Conservation (phyloP, 768 basidiomycete species). For the Inosperma sp. region DNA sequence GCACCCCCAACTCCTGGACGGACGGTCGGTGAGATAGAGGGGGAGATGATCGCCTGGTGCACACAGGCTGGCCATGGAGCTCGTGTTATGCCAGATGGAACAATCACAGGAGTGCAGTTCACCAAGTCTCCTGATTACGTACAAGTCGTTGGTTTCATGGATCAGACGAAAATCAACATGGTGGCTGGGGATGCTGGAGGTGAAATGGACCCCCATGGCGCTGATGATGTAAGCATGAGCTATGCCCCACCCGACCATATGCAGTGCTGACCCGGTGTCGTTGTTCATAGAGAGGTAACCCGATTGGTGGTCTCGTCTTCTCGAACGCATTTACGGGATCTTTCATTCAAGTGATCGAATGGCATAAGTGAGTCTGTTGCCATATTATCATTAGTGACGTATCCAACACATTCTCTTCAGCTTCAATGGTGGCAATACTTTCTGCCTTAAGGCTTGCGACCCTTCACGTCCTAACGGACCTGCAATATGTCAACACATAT, state of each 20-base stretch:
- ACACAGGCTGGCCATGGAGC: slow-evolving; percentile 65
- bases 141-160: slow-evolving; percentile 59
- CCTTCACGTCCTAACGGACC: slow-evolving; percentile 46
- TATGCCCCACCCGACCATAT: neutral
- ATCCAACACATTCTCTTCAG: slow-evolving; percentile 27
- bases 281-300: slow-evolving; percentile 63
- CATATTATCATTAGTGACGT: neutral
- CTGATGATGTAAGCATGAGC: slow-evolving; percentile 41
- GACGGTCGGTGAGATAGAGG: slow-evolving; percentile 65
- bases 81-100: slow-evolving; percentile 61
- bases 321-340: slow-evolving; percentile 48
- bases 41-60: slow-evolving; percentile 74
- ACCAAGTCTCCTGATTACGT: slow-evolving; percentile 58
- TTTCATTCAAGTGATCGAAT: slow-evolving; percentile 57
- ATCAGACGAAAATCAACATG: slow-evolving; percentile 62
- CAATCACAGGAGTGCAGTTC: slow-evolving; percentile 63
- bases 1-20: slow-evolving; percentile 48
- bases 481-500: slow-evolving; percentile 65
- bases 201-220: slow-evolving; percentile 75
- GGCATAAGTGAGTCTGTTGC: slow-evolving; percentile 53
- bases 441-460: slow-evolving; percentile 75
- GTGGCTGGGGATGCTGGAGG: slow-evolving; percentile 58
- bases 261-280: neutral
- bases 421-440: slow-evolving; percentile 62
- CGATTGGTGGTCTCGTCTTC: slow-evolving; percentile 67